Evolutionary conservation across 2,329 filamentous ascomycete genomes (phyloP).

Genomic region (Aspergillus hiratsukae): DNA sequence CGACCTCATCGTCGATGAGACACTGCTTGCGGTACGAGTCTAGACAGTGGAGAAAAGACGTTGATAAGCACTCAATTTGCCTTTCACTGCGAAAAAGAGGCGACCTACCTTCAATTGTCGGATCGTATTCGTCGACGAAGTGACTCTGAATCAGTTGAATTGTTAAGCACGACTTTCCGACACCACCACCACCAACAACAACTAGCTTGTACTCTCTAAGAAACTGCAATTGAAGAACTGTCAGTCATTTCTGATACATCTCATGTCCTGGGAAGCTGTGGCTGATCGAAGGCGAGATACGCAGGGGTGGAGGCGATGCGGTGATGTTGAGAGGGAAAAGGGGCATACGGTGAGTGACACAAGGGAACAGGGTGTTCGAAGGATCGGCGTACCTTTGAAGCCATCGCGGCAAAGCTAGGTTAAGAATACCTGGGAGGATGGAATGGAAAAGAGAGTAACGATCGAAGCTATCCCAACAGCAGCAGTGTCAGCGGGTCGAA

Average conservation of each 20-base stretch:
- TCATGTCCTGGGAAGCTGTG: background rate
- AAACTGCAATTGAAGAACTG: slow-evolving; percentile 52
- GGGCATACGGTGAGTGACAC: slow-evolving; percentile 2
- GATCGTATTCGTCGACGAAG: slow-evolving; percentile 99
- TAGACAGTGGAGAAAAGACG: slow-evolving; percentile 37
- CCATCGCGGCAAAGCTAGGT: slow-evolving; percentile 19
- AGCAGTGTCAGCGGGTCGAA: slow-evolving; percentile 19
- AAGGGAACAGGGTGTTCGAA: background rate
- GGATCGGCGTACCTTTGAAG: slow-evolving; percentile 25
- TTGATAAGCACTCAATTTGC: slow-evolving; percentile 16
- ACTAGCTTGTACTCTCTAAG: slow-evolving; percentile 93
- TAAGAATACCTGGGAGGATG: slow-evolving; percentile 7
- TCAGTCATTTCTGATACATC: slow-evolving; percentile 15
- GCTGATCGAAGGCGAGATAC: background rate
- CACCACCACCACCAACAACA: slow-evolving; percentile 94
- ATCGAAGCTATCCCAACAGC: slow-evolving; percentile 21
- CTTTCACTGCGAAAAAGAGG: slow-evolving; percentile 8
- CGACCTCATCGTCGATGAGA: slow-evolving; percentile 96
- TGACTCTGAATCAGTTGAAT: slow-evolving; percentile 95
- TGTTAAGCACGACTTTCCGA: slow-evolving; percentile 98
- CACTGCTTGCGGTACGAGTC: slow-evolving; percentile 99
- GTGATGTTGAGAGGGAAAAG: slow-evolving; percentile 7
- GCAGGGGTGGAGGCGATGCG: slow-evolving; percentile 4
- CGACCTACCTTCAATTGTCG: slow-evolving; percentile 83
- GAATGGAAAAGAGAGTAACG: slow-evolving; percentile 10